Evolutionary conservation across 805 yeast species (phyloP).

Genomic region (Sugiyamaella boreocaroliniensis): DNA sequence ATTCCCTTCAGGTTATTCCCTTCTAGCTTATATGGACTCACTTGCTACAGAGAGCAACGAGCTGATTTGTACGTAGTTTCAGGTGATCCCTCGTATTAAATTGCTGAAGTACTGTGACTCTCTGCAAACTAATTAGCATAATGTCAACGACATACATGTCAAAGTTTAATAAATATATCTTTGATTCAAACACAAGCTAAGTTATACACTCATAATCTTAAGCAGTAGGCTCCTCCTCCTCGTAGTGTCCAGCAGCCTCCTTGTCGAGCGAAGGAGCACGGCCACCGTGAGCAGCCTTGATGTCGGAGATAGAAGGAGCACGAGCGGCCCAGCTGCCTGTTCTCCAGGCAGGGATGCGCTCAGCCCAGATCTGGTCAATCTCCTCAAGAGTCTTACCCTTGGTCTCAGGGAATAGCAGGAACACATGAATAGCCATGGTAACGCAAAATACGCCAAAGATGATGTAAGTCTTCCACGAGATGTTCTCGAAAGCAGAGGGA

Average conservation of each 20-base stretch:
- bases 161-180: background rate
- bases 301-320: conserved; percentile 18
- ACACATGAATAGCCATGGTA: conserved; percentile 41
- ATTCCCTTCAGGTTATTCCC: too few species aligned
- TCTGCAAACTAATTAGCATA: too few species aligned
- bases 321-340: conserved; percentile 40
- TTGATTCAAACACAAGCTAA: background rate
- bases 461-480: conserved; percentile 53
- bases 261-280: conserved; percentile 24
- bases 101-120: too few species aligned
- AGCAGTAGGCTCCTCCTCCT: background rate
- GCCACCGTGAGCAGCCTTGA: conserved; percentile 26
- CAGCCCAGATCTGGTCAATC: conserved; percentile 40
- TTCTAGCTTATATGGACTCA: too few species aligned
- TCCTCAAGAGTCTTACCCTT: conserved; percentile 35
- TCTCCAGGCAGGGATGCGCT: conserved; percentile 64
- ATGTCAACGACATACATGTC: too few species aligned
- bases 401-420: conserved; percentile 23
- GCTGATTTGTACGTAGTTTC: background rate
- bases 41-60: background rate
- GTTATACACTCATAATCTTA: background rate
- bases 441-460: conserved; percentile 52
- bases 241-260: conserved; percentile 8
- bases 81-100: background rate
- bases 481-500: conserved; percentile 48